These are phyloP conservation scores for Ceratobasidium sp. DNA, from an alignment of 1,284 basidiomycete genomes.

Conservation along the genomic window DNA sequence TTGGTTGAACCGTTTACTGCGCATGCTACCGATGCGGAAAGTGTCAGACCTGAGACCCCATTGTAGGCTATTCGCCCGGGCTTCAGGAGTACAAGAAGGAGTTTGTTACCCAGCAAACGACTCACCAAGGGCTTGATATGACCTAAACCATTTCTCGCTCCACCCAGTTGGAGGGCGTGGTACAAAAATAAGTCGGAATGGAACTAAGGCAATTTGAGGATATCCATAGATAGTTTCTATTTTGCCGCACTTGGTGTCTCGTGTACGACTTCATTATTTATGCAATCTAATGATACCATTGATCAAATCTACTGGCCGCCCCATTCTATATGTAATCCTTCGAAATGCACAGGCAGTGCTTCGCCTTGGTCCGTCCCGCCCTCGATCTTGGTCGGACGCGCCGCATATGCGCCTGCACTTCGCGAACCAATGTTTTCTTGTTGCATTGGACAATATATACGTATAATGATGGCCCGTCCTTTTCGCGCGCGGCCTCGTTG, in stretches of 20 bases:
- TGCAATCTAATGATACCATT: conserved; percentile 5
- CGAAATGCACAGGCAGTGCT: conserved; percentile 43
- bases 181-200: not conserved
- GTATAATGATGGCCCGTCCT: conserved; percentile 46
- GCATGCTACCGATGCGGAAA: no score
- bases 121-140: no score
- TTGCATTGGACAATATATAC: conserved; percentile 47
- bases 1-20: no score
- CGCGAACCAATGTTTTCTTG: conserved; percentile 45
- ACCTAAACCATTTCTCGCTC: no score
- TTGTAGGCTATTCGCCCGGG: no score
- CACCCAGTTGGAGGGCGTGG: conserved; percentile 72
- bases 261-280: conserved; percentile 6
- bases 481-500: conserved; percentile 45
- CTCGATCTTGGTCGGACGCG: conserved; percentile 46
- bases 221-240: conserved; percentile 14
- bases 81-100: no score
- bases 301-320: not conserved
- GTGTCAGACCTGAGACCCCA: no score
- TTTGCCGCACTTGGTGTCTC: conserved; percentile 10
- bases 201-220: not conserved
- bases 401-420: conserved; percentile 49
- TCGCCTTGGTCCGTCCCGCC: conserved; percentile 42
- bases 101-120: no score
- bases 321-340: conserved; percentile 40